Conservation (phyloP, 257 asterid species). For the Thymus mandschuricus region DNA sequence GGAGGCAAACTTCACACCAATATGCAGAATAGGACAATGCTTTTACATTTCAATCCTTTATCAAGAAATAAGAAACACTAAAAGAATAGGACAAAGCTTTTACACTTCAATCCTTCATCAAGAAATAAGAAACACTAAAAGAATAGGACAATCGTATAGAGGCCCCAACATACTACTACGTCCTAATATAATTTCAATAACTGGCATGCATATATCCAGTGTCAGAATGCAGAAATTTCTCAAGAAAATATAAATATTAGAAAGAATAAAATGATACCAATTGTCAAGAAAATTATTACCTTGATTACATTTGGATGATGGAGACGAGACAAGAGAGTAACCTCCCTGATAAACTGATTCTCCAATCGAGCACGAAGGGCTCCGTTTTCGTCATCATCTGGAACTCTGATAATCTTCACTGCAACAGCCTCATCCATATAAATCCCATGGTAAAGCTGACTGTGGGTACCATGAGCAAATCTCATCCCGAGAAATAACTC, state of each 20-base stretch:
- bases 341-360: constrained; percentile 69
- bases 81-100: not conserved
- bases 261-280: not conserved
- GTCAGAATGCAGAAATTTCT: not conserved
- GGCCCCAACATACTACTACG: constrained; percentile 63
- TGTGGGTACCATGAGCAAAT: constrained; percentile 72
- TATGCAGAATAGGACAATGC: not conserved
- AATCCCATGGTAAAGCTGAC: constrained; percentile 68
- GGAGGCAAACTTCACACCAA: constrained; percentile 4
- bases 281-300: constrained; percentile 36
- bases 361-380: constrained; percentile 54
- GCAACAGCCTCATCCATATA: constrained; percentile 68
- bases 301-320: constrained; percentile 62
- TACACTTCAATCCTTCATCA: too few relatives aligned
- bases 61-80: not conserved
- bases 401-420: constrained; percentile 58
- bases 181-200: constrained; percentile 13
- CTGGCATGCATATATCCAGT: not conserved
- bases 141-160: not conserved
- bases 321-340: constrained; percentile 66
- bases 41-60: too few relatives aligned
- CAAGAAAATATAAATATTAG: not conserved
- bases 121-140: not conserved
- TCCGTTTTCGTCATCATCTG: constrained; percentile 72
- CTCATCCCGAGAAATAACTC: constrained; percentile 58